Base-by-base conservation (phyloP, 140 eudicot genomes). In the Oenanthe javanica region DNA sequence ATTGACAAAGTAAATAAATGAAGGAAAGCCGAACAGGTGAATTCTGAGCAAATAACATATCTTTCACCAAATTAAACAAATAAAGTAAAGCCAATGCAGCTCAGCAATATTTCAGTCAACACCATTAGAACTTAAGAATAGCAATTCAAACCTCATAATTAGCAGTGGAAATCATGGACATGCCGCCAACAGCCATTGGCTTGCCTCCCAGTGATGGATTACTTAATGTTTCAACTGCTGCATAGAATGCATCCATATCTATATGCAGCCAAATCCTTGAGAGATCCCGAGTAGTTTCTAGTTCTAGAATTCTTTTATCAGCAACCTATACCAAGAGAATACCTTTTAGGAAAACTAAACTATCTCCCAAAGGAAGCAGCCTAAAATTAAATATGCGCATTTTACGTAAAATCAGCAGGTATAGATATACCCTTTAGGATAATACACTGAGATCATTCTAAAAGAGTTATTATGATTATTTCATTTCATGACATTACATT, bases 201-300 rank as follows among this genome's bases (percentile, higher is more conserved):
- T 83, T 92, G 77, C 92, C 97, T 82, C 87, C 87, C 5, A 95
- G 67, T 49, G 96, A 89, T 55, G 92, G 97, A 86, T 95, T 84
- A 81, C 92, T 87, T 77, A 92, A 71, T 78, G 99, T 95, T 76
- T 95, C 99, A 77, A 92, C 99, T 85, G 99, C 97, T 64, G 99
- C 99, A 84, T 90, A 95, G 63, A 95, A 95, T 40, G 99, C 99
- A 89, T 95, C 99, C 99, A 95, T 95, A 86, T 95, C 99, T 78
- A 95, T 92, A 86, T 95, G 99, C 64, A 95, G 87, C 99, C 99
- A 95, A 63, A 86, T 87, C 83, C 90, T 90, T 71, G 97, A 87
- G 78, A 92, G 83, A 82, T 95, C 97, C 81, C 99, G 97, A 57
- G 93, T 87, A 79, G 90, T 90, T 83, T 95, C 99, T 84, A 92